These are phyloP conservation scores for Plasmodium cynomolgi DNA, from an alignment of 169 alveolate species.

Conservation along the genomic window DNA sequence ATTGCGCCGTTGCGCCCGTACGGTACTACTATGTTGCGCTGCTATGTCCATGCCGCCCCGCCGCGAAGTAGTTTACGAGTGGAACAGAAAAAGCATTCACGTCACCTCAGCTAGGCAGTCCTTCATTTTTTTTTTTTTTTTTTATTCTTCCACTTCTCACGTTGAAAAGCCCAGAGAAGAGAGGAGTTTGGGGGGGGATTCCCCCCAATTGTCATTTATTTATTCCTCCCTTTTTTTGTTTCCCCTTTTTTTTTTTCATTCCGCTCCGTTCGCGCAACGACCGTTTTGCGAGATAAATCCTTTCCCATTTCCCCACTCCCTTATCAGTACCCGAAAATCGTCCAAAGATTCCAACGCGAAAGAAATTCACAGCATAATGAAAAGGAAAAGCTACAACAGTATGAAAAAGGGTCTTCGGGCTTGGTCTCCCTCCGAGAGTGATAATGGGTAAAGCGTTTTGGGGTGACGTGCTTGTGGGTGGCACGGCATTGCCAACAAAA, in stretches of 20 bases:
- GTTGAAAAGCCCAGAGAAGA: background rate
- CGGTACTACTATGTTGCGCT: background rate
- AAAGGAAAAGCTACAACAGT: conserved; percentile 39
- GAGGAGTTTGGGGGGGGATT: background rate
- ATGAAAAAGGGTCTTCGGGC: conserved; percentile 37
- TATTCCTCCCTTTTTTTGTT: background rate
- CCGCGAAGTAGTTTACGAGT: background rate
- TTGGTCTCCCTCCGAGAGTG: conserved; percentile 49
- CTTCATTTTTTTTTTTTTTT: background rate
- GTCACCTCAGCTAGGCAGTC: background rate
- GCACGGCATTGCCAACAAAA: background rate
- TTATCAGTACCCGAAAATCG: conserved; percentile 10
- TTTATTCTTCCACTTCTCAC: background rate
- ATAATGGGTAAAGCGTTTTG: background rate
- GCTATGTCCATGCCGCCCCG: background rate
- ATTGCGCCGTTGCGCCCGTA: background rate
- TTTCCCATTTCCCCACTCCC: background rate
- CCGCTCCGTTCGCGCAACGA: conserved; percentile 1
- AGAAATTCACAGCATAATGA: conserved; percentile 48
- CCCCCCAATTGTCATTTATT: background rate
- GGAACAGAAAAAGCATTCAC: background rate
- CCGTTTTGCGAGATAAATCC: background rate
- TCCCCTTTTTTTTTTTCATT: background rate
- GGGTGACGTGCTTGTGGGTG: background rate
- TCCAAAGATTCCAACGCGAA: conserved; percentile 11